Evolutionary conservation across 2,329 filamentous ascomycete species (phyloP).

Genomic region (Piedraia hortae): DNA sequence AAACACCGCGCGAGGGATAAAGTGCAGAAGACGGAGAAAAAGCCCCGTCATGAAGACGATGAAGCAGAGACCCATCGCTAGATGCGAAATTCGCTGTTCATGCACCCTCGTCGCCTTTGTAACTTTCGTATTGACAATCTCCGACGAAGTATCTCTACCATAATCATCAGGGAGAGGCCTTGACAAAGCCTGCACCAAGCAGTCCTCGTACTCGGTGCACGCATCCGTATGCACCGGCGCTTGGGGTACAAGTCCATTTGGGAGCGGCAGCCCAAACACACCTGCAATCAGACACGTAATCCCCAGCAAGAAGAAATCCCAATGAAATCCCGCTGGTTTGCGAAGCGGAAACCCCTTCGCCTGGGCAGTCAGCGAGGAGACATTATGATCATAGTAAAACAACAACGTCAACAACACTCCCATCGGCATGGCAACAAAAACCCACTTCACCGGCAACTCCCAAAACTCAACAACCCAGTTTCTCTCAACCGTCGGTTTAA

Average conservation of each 20-base stretch:
- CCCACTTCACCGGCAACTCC: slow-evolving; percentile 23
- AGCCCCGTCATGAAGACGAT: slow-evolving; percentile 30
- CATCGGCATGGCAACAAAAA: slow-evolving; percentile 26
- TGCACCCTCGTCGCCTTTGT: slow-evolving; percentile 22
- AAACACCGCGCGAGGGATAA: slow-evolving; percentile 27
- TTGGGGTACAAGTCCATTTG: slow-evolving; percentile 31
- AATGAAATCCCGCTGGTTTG: slow-evolving; percentile 32
- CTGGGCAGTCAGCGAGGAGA: slow-evolving; percentile 28
- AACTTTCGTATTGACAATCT: slow-evolving; percentile 18
- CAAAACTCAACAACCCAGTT: slow-evolving; percentile 26
- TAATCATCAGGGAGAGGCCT: slow-evolving; percentile 1
- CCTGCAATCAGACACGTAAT: slow-evolving; percentile 27
- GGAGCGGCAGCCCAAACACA: slow-evolving; percentile 28
- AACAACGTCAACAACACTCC: slow-evolving; percentile 25
- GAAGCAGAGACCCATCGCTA: slow-evolving; percentile 26
- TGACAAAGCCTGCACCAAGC: slow-evolving; percentile 6
- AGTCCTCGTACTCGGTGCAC: slow-evolving; percentile 16
- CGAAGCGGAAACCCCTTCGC: slow-evolving; percentile 27
- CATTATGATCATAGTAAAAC: slow-evolving; percentile 30
- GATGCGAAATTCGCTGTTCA: slow-evolving; percentile 28
- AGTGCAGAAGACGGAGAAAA: slow-evolving; percentile 24
- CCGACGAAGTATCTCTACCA: background rate
- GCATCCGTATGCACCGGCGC: slow-evolving; percentile 31
- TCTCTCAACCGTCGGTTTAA: slow-evolving; percentile 20
- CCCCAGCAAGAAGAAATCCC: slow-evolving; percentile 31